Conservation (phyloP, 371 early-diverging fungal genomes). For the Mortierella sp. region DNA sequence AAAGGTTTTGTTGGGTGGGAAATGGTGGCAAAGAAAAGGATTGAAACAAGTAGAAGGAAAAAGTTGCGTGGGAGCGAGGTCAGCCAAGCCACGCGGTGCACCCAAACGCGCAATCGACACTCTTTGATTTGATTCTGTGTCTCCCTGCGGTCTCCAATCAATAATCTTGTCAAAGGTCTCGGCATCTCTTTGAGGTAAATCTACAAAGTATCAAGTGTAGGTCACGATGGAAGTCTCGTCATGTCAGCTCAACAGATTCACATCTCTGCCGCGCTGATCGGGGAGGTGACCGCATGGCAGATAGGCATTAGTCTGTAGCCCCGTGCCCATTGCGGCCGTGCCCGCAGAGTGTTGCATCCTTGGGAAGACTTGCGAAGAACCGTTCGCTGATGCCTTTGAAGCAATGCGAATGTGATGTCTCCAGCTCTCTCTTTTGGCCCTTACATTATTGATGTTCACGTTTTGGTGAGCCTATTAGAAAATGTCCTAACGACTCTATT, state of each 20-base stretch:
- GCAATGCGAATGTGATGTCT: background rate
- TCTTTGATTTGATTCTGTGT: too few relatives aligned
- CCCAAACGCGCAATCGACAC: too few relatives aligned
- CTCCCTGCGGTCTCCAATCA: too few relatives aligned
- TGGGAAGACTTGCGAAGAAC: constrained; percentile 1
- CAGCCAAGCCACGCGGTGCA: too few relatives aligned
- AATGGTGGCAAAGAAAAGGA: too few relatives aligned
- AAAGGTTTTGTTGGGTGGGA: too few relatives aligned
- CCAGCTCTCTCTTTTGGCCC: constrained; percentile 2
- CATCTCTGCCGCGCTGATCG: constrained; percentile 4
- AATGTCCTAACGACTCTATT: background rate
- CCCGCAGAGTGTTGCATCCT: background rate
- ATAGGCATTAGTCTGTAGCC: constrained; percentile 1
- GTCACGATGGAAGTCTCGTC: constrained; percentile 1
- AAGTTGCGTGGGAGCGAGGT: too few relatives aligned
- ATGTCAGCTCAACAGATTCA: constrained; percentile 3
- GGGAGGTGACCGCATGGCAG: constrained; percentile 1
- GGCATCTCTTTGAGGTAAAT: background rate
- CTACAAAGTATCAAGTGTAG: background rate
- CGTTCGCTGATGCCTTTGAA: background rate
- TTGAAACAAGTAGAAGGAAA: too few relatives aligned
- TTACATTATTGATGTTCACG: background rate
- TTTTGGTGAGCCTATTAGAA: background rate
- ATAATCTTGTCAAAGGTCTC: background rate
- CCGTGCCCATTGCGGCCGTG: constrained; percentile 1